Evolutionary conservation across 148 eudicot genomes (phyloP).

Genomic region (Diospyros lotus): DNA sequence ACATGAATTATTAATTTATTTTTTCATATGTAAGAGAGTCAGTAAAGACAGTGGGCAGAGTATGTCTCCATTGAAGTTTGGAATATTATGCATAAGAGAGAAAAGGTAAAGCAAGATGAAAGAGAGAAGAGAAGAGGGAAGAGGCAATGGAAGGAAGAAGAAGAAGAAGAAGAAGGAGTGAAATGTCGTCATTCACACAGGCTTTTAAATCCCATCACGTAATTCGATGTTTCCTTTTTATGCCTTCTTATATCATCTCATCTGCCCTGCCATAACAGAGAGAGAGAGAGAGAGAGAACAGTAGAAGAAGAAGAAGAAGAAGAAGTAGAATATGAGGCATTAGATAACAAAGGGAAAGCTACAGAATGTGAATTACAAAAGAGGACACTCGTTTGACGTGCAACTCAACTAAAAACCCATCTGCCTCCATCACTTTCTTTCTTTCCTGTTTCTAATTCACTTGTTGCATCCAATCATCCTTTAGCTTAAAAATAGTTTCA

Average conservation of each 20-base stretch:
- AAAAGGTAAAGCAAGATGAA: not conserved
- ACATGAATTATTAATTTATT: no score
- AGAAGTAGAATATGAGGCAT: conserved; percentile 14
- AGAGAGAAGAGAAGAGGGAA: not conserved
- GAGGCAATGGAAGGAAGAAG: conserved; percentile 3
- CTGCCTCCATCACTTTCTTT: conserved; percentile 12
- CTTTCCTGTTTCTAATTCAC: not conserved
- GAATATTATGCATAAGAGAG: not conserved
- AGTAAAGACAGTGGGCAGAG: not conserved
- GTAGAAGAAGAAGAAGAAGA: not conserved
- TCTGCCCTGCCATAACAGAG: not conserved
- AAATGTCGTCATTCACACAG: conserved; percentile 17
- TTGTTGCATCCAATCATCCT: no score
- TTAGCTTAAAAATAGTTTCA: no score
- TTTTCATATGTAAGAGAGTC: not conserved
- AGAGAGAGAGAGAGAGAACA: not conserved
- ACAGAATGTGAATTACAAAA: conserved; percentile 25
- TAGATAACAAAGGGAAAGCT: conserved; percentile 33
- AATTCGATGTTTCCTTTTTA: conserved; percentile 22
- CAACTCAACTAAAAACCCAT: conserved; percentile 6
- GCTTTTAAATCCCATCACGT: conserved; percentile 37
- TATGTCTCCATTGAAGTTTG: not conserved
- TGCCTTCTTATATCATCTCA: conserved; percentile 7
- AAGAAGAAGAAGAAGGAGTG: conserved; percentile 13
- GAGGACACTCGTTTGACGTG: conserved; percentile 44